Evolutionary conservation across 495 filamentous ascomycete species (phyloP).

Genomic region (Xylaria castorea): DNA sequence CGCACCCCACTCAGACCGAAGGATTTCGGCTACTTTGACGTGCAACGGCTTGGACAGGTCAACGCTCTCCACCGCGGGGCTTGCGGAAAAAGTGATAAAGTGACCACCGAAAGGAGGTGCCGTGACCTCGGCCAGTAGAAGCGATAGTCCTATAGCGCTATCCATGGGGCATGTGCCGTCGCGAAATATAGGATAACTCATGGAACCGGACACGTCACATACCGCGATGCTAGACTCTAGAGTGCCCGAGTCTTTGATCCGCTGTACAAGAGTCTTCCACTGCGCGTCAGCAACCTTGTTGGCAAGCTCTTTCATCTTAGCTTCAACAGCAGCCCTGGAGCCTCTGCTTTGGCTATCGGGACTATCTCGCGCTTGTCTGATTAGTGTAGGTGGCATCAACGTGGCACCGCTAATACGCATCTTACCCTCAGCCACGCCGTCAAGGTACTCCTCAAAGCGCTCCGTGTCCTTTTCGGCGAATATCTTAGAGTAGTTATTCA

Average conservation of each 20-base stretch:
- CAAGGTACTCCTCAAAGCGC: constrained; percentile 50
- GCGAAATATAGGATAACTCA: constrained; percentile 41
- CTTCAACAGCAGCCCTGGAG: neutral
- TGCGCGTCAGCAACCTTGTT: constrained; percentile 47
- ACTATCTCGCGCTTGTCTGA: constrained; percentile 28
- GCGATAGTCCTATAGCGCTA: constrained; percentile 53
- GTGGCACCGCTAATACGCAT: constrained; percentile 51
- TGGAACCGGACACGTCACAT: constrained; percentile 54
- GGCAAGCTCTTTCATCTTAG: constrained; percentile 22
- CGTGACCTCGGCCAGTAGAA: constrained; percentile 53
- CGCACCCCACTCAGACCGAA: constrained; percentile 35
- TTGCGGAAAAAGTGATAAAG: constrained; percentile 53
- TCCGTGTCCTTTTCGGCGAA: constrained; percentile 52
- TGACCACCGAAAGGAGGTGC: constrained; percentile 51
- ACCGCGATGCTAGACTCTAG: constrained; percentile 52
- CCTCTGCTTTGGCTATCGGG: neutral
- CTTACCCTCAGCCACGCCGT: constrained; percentile 48
- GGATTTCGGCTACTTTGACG: neutral
- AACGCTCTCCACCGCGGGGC: constrained; percentile 40
- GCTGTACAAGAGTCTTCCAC: constrained; percentile 56
- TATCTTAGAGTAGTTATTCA: constrained; percentile 50
- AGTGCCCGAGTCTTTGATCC: constrained; percentile 53
- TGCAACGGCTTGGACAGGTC: constrained; percentile 41
- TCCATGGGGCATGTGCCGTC: constrained; percentile 55
- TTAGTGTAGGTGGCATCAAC: constrained; percentile 49